Evolutionary conservation across 2,329 filamentous ascomycete species (phyloP).

Genomic region (Leptosphaerulina australis): DNA sequence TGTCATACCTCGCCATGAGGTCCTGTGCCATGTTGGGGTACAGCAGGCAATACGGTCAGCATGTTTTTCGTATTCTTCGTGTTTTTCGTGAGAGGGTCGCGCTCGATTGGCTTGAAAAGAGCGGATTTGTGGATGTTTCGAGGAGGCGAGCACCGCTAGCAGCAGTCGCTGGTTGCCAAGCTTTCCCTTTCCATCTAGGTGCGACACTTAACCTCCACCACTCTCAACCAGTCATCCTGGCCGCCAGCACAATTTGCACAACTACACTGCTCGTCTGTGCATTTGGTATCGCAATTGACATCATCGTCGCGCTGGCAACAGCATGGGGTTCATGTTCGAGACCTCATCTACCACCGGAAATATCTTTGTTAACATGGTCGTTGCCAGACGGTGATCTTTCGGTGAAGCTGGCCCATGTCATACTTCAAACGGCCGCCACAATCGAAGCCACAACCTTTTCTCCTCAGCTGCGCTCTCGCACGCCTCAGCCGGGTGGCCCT

Average conservation of each 20-base stretch:
- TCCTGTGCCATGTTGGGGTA: conserved; percentile 4
- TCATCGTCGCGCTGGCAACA: conserved; percentile 9
- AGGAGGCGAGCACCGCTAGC: conserved; percentile 13
- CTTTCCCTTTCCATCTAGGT: conserved; percentile 26
- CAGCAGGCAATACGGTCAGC: conserved; percentile 8
- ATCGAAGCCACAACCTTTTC: conserved; percentile 17
- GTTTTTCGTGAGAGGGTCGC: conserved; percentile 6
- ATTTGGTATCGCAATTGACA: conserved; percentile 14
- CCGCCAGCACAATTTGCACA: conserved; percentile 24
- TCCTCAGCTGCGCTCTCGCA: conserved; percentile 5
- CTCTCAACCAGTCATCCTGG: conserved; percentile 9
- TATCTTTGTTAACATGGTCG: conserved; percentile 1
- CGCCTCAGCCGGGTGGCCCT: conserved; percentile 10
- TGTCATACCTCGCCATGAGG: conserved; percentile 1
- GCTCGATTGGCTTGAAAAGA: conserved; percentile 25
- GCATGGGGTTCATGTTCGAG: conserved; percentile 13
- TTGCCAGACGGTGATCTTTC: conserved; percentile 3
- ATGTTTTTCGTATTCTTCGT: conserved; percentile 11
- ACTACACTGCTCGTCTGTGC: conserved; percentile 3
- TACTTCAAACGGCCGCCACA: conserved; percentile 18
- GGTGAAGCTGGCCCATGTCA: not conserved
- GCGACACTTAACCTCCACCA: conserved; percentile 24
- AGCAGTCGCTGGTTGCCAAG: conserved; percentile 1
- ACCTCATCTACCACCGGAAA: conserved; percentile 1
- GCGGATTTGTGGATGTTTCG: conserved; percentile 21